Evolutionary conservation across 805 yeast species (phyloP), one percentile per base, ranked within the genome.

Genomic region (Starmerella scarabaei): DNA sequence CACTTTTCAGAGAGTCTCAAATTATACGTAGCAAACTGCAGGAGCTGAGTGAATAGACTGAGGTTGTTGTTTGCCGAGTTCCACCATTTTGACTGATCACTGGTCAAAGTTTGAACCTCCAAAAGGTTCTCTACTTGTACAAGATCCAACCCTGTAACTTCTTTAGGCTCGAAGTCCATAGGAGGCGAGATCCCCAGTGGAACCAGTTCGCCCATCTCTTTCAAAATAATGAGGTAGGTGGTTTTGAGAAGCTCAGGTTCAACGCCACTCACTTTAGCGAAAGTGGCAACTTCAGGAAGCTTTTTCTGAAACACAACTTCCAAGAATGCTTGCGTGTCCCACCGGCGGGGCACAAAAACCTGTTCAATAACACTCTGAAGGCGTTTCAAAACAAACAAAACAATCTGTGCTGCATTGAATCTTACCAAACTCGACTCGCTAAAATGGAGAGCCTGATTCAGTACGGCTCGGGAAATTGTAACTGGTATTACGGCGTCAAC

Each of bases 61-160:
- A 68, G 66, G 15, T 64, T 62, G 1, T 60, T 53, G 5, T 62
- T 64, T 23, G 53, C 48, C 2, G 66, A 44, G 53, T 72, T 78
- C 85, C 91, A 85, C 94, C 94, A 86, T 58, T 77, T 81, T 24
- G 75, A 66, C 37, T 71, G 73, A 3, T 69, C 58, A 12, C 65
- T 63, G 8, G 69, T 64, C 12, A 64, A 63, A 17, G 76, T 72
- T 47, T 75, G 82, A 11, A 78, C 61, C 43, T 75, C 76, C 46
- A 85, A 64, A 43, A 72, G 73, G 34, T 68, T 67, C 38, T 53
- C 49, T 5, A 54, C 53, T 30, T 50, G 50, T 3, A 55, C 41
- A 3, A 53, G 46, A 15, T 45, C 45, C 9, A 55, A 41, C 4
- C 57, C 57, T 9, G 16, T 17, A 1, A 51, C 47, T 9, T 39